Base-by-base conservation (phyloP, 345 rosid genomes). In the Camelina neglecta region DNA sequence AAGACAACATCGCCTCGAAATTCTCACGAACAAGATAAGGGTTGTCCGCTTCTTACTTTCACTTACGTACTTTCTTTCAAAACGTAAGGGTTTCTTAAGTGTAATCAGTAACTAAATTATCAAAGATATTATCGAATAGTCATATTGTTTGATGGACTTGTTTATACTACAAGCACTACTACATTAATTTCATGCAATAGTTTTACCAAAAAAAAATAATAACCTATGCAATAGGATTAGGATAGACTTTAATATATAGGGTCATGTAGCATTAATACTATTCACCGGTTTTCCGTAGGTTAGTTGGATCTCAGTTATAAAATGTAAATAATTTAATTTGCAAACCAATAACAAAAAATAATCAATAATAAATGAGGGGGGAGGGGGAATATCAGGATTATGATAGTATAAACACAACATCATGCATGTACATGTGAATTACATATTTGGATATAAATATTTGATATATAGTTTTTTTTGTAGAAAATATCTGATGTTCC, bases 291-390 rank as follows among this genome's bases (percentile, higher is more conserved):
- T 45, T 70, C 10, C 49, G 50, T 69, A n/a, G 4, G 38, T 60
- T 51, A 4, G 79, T 75, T 68, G 62, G 29, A 26, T 45, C 63
- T 48, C 75, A 51, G 38, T 60, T 51, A 75, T 60, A 68, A 48
- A 18, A 35, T 35, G 45, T 58, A 12, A 33, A 33, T 33, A 39
- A 36, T 41, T 16, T 3, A 16, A 66, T 45, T n/a, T 67, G 13
- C 3, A 29, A 48, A 36, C 67, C 35, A 66, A 47, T 55, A 26
- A 50, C 53, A 33, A 11, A 44, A 31, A 44, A 6, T 18, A 18
- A 18, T 18, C 18, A 18, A 18, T 18, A 18, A 18, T 18, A 18
- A 18, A 18, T 18, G 18, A 18, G 18, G 18, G 18, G 18, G 18
- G 18, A 18, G 18, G 18, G 18, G 18, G 18, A 18, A 18, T 18